These are phyloP conservation scores for Mesembryanthemum crystallinum DNA, from an alignment of 148 eudicot genomes.

Conservation along the genomic window DNA sequence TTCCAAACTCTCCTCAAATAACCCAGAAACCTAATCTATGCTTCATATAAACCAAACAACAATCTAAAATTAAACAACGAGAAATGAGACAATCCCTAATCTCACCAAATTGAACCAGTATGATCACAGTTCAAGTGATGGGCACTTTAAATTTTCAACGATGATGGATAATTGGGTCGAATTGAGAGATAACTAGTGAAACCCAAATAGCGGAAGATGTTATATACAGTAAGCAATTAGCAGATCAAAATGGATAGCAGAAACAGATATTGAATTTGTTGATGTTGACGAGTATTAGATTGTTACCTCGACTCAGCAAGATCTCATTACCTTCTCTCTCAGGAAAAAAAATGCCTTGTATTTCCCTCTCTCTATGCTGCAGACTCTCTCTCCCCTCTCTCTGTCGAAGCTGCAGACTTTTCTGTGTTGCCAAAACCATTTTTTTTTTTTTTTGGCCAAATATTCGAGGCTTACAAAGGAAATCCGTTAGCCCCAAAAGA, in stretches of 20 bases:
- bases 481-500: no score
- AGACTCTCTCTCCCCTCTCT: not conserved
- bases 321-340: slow-evolving; percentile 10
- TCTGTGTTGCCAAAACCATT: not conserved
- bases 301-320: slow-evolving; percentile 22
- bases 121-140: not conserved
- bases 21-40: not conserved
- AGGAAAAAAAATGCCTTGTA: not conserved
- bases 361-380: slow-evolving; percentile 7
- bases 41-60: not conserved
- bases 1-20: slow-evolving; percentile 6
- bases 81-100: not conserved
- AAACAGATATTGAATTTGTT: not conserved
- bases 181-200: not conserved
- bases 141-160: not conserved
- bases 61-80: not conserved
- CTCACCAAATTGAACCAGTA: not conserved
- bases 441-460: no score
- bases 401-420: not conserved
- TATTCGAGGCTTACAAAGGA: no score
- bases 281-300: slow-evolving; percentile 1
- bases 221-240: not conserved
- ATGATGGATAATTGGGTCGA: not conserved
- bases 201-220: not conserved
- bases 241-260: not conserved